A percentile compares a stretch with the other conserved stretches of the same genome.
Evolutionary conservation across 306 rosid genomes (phyloP).

Genomic region (Dryas alaskensis): DNA sequence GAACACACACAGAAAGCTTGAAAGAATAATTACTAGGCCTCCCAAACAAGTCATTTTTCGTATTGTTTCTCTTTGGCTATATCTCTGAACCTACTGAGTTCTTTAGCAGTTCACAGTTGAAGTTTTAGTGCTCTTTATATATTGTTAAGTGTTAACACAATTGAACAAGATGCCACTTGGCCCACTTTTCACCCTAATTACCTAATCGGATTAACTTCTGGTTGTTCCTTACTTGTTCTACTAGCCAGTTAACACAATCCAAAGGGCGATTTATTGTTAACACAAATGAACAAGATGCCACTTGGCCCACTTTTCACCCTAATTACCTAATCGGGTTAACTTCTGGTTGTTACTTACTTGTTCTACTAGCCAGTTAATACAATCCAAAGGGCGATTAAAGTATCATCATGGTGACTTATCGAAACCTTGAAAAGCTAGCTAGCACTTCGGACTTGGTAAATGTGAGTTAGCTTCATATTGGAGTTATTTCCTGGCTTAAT

Average conservation of each 20-base stretch:
- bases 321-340: no score
- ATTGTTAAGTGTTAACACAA: no score
- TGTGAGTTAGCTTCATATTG: neutral
- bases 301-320: no score
- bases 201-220: neutral
- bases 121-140: no score
- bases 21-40: neutral
- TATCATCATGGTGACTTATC: neutral
- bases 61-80: neutral
- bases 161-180: no score
- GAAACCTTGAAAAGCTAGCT: neutral
- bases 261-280: neutral
- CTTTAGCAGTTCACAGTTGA: no score
- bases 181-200: no score
- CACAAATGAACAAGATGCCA: no score
- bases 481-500: neutral
- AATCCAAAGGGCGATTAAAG: neutral
- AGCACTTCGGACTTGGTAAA: no score
- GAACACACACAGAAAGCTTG: slow-evolving; percentile 13
- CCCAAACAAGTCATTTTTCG: neutral
- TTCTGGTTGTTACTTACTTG: neutral
- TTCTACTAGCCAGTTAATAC: neutral
- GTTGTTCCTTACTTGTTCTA: neutral
- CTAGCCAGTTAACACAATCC: neutral
- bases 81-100: neutral